phyloP scores from a whole-genome alignment of 108 stramenopile genomes.

The Seminavis robusta region DNA sequence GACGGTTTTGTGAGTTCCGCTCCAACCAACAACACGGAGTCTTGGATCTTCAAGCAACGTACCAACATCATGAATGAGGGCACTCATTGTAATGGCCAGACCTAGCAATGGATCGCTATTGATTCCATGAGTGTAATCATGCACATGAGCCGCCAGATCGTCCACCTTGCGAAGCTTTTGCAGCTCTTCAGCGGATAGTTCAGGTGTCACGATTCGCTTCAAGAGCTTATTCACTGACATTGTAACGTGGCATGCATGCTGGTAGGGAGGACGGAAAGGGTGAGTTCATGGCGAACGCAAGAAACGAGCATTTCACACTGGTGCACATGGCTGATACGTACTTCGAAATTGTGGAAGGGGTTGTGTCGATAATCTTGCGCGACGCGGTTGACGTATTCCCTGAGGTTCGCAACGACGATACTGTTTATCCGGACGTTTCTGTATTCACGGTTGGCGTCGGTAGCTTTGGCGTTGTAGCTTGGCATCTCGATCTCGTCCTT shows the following conservation, averaged over 20 bases:
- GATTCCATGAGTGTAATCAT: slow-evolving; percentile 7
- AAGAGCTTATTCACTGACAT: slow-evolving; percentile 11
- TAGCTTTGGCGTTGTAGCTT: slow-evolving; percentile 20
- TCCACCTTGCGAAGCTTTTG: background rate
- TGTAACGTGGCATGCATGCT: background rate
- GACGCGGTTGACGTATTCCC: slow-evolving; percentile 4
- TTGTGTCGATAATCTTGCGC: slow-evolving; percentile 5
- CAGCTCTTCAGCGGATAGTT: slow-evolving; percentile 3
- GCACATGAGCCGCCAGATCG: background rate
- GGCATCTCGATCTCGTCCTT: slow-evolving; percentile 22
- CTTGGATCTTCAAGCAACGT: too few relatives aligned
- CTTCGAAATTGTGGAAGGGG: too few relatives aligned
- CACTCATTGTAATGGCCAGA: slow-evolving; percentile 8
- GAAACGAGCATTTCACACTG: too few relatives aligned
- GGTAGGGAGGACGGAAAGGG: background rate
- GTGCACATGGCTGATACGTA: too few relatives aligned
- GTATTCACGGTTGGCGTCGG: background rate
- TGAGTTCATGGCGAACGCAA: too few relatives aligned
- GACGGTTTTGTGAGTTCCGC: too few relatives aligned
- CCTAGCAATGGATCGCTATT: slow-evolving; percentile 8
- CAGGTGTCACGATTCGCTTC: slow-evolving; percentile 23
- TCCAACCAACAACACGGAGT: too few relatives aligned
- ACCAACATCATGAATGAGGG: slow-evolving; percentile 16
- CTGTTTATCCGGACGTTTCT: slow-evolving; percentile 8
- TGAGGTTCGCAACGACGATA: slow-evolving; percentile 1